Evolutionary conservation across 2,329 filamentous ascomycete species (phyloP), one percentile per base, ranked within the genome.

Genomic region (Calonectria multiphialidica): DNA sequence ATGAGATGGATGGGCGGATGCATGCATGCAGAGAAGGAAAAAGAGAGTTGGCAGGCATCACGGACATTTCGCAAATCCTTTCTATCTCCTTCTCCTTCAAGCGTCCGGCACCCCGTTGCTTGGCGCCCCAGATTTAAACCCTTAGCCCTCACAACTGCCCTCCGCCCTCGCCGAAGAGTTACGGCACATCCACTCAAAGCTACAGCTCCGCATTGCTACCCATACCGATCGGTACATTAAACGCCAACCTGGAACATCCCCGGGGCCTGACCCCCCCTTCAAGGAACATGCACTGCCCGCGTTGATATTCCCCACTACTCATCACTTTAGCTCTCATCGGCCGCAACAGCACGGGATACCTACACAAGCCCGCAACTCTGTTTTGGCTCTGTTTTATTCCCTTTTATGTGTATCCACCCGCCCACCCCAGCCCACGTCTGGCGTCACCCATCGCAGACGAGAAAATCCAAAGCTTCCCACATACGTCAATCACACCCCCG

Each of bases 281-380:
- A 45, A n/a, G 57, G 53, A 25, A 59, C 16, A 47, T 66, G 49
- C 64, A 66, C 64, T 66, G 64, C 64, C 64, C 40, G 30, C 50
- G 25, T 47, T 57, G 25, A 47, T n/a, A 30, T 44, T 28, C 47
- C 42, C 63, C 63, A 65, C 42, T 21, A 16, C 10, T 44, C 25
- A 64, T 49, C 37, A 37, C 9, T 37, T 55, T 35, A 53, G 28
- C 62, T 42, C 33, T 30, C 23, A 16, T 30, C 37, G 37, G 25
- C 18, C 40, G 49, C 30, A 40, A 18, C 35, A 37, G 28, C 30
- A 30, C 23, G 8, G 15, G 47, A 9, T 8, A 21, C 25, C 33
- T 50, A 50, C 23, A 50, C 15, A 28, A 30, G 33, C 10, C 53
- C 35, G 16, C 9, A 23, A n/a, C 33, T 25, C 33, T 21, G 53